Evolutionary conservation across 108 stramenopile genomes (phyloP).

Genomic region (Cyclotella cryptica): DNA sequence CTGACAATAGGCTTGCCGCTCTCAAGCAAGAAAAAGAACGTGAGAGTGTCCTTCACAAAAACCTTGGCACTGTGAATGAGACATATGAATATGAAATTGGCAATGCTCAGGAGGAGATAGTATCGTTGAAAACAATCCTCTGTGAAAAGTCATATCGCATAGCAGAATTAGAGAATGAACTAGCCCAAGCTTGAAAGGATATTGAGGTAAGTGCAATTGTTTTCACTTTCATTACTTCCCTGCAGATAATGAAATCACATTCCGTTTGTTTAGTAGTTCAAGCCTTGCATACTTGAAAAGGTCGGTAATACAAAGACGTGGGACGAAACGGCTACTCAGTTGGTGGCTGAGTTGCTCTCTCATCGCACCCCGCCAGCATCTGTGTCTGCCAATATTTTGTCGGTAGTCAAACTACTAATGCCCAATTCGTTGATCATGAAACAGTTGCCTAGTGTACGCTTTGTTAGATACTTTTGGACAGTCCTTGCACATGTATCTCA

Average conservation of each 20-base stretch:
- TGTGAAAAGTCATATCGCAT: not conserved
- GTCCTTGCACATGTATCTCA: not conserved
- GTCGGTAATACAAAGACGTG: not conserved
- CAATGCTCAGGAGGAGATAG: not conserved
- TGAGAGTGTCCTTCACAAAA: not conserved
- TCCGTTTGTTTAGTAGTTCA: not conserved
- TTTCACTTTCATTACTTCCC: not conserved
- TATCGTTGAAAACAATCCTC: not conserved
- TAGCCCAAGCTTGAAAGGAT: not conserved
- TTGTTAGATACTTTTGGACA: not conserved
- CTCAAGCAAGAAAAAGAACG: not conserved
- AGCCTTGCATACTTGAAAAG: not conserved
- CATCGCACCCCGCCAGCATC: conserved; percentile 6
- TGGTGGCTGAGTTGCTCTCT: conserved; percentile 1
- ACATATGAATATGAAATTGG: not conserved
- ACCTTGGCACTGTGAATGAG: not conserved
- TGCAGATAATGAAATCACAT: not conserved
- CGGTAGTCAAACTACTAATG: not conserved
- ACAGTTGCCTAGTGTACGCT: conserved; percentile 3
- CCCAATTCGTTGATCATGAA: not conserved
- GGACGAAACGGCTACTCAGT: not conserved
- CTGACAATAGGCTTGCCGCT: not conserved
- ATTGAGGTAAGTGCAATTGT: not conserved
- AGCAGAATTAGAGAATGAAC: not conserved
- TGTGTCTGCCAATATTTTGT: conserved; percentile 1